Evolutionary conservation across 1,284 basidiomycete species (phyloP), one percentile per base, ranked within the genome.

Genomic region (Blastosporella zonata): DNA sequence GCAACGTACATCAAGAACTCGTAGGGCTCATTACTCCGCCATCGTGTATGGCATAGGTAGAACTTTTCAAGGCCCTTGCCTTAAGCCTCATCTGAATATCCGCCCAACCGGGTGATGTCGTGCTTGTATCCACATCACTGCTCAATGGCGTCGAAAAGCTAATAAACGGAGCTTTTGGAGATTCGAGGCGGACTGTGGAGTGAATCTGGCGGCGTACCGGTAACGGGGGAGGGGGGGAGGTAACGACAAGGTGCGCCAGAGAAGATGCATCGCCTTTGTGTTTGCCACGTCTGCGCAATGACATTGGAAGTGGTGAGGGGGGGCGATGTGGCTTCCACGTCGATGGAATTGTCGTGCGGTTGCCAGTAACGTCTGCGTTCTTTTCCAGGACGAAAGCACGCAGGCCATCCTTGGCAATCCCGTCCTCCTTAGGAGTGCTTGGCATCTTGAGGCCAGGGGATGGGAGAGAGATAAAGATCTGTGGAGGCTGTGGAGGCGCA

Each of bases 1-100:
- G 13, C 22, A 20, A n/a, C 15, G 18, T 6, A n/a, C 17, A 34
- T 34, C 23, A 44, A 8, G 46, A 21, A 36, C 37, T 46, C 4
- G 46, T 49, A 34, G 55, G 55, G 20, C 55, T 57, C 28, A 55
- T 50, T 17, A 57, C 51, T 10, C 50, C 53, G 29, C 55, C 51
- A 37, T 53, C 25, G 38, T 57, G 51, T 38, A 55, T 37, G n/a
- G 53, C 55, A 52, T 55, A 59, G n/a, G 43, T 44, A 13, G 49
- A 35, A 29, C 51, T 59, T 41, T 59, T 56, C 49, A 47, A 45
- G n/a, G 57, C 57, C 38, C 57, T 56, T 6, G 51, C 55, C 35
- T 46, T 56, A 41, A 59, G 21, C 4, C 39, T 43, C 35, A 40
- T 35, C 46, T 49, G 43, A 15, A 59, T 39, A 9, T 55, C 53